Evolutionary conservation across 192 early-diverging fungal species (phyloP).

Genomic region (Coemansia sp.): DNA sequence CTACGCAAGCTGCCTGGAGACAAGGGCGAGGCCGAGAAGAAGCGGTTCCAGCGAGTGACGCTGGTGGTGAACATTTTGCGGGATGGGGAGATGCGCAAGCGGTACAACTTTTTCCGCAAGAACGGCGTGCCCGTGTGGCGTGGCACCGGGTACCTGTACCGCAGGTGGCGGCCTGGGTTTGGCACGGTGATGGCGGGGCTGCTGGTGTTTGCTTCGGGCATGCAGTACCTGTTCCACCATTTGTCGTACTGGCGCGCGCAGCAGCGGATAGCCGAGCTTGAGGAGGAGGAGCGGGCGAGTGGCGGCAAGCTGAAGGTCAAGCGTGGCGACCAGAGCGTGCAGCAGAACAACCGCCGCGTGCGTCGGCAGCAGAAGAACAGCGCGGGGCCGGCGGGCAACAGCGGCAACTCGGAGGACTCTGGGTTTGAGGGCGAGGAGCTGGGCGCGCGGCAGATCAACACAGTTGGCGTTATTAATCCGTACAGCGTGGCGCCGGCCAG

Average conservation of each 20-base stretch:
- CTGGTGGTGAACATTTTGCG: slow-evolving; percentile 66
- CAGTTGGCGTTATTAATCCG: slow-evolving; percentile 47
- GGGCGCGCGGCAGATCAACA: slow-evolving; percentile 28
- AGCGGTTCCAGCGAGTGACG: slow-evolving; percentile 61
- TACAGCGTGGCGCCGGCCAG: slow-evolving; percentile 39
- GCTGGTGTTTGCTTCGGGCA: slow-evolving; percentile 48
- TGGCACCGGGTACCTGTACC: slow-evolving; percentile 70
- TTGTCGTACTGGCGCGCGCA: slow-evolving; percentile 61
- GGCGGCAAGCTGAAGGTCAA: slow-evolving; percentile 13
- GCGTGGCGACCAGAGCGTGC: neutral
- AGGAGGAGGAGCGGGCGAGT: slow-evolving; percentile 9
- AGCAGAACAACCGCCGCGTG: slow-evolving; percentile 13
- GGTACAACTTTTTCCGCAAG: slow-evolving; percentile 77
- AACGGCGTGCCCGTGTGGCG: slow-evolving; percentile 79
- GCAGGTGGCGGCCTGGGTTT: slow-evolving; percentile 70
- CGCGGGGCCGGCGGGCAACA: neutral
- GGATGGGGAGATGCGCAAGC: slow-evolving; percentile 56
- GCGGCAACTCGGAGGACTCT: slow-evolving; percentile 26
- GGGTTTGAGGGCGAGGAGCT: slow-evolving; percentile 35
- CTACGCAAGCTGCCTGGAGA: slow-evolving; percentile 36
- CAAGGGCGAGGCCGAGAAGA: slow-evolving; percentile 43
- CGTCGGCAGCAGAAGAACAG: slow-evolving; percentile 19
- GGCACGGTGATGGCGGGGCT: slow-evolving; percentile 55
- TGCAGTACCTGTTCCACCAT: slow-evolving; percentile 64
- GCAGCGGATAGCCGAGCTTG: slow-evolving; percentile 48